A percentile compares a stretch with the other conserved stretches of the same genome.
Conservation (phyloP, 1,284 basidiomycete species). For the Flammula alnicola region DNA sequence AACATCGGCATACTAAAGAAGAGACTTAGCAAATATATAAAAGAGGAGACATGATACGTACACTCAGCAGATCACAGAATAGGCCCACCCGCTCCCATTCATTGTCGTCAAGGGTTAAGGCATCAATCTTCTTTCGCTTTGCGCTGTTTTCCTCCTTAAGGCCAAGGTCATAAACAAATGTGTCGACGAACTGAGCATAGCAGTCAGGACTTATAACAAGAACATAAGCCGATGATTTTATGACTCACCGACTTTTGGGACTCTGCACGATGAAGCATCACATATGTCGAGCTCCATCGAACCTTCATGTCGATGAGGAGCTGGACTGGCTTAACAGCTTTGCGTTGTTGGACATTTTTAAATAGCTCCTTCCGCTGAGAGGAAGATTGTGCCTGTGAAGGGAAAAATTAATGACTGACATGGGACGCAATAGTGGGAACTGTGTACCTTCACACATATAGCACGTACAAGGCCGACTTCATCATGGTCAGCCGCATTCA, state of each 20-base stretch:
- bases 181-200: slow-evolving; percentile 30
- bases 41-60: slow-evolving; percentile 12
- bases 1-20: slow-evolving; percentile 22
- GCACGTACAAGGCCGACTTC: slow-evolving; percentile 34
- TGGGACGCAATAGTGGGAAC: not conserved
- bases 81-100: slow-evolving; percentile 36
- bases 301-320: slow-evolving; percentile 45
- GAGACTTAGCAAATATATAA: not conserved
- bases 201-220: no score
- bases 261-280: slow-evolving; percentile 40
- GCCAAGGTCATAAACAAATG: slow-evolving; percentile 35
- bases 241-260: slow-evolving; percentile 20
- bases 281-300: slow-evolving; percentile 45
- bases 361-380: slow-evolving; percentile 39
- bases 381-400: slow-evolving; percentile 37
- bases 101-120: slow-evolving; percentile 26
- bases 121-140: slow-evolving; percentile 34
- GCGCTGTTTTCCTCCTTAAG: slow-evolving; percentile 27
- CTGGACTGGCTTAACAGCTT: slow-evolving; percentile 20
- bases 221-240: not conserved
- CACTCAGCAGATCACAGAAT: slow-evolving; percentile 33
- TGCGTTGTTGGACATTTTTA: slow-evolving; percentile 24
- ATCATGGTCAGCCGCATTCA: slow-evolving; percentile 22
- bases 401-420: not conserved
- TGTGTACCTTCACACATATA: slow-evolving; percentile 37